Evolutionary conservation across 2,329 filamentous ascomycete species (phyloP).

Genomic region (Verticillium klebahnii): DNA sequence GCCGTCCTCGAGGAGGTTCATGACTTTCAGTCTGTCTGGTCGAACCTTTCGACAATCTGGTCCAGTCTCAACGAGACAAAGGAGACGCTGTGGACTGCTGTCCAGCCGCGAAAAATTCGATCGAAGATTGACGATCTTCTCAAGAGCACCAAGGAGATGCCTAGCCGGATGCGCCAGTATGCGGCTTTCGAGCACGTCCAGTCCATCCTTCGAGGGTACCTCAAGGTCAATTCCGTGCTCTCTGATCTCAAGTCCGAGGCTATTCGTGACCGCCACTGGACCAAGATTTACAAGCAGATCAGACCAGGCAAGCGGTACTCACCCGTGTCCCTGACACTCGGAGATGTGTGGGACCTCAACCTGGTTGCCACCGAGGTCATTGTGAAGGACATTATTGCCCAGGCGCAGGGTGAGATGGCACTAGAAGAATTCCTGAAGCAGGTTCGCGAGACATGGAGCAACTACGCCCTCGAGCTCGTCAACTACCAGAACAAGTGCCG

Average conservation of each 20-base stretch:
- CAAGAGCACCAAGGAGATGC: conserved; percentile 99
- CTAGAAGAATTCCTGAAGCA: conserved; percentile 96
- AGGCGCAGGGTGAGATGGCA: conserved; percentile 97
- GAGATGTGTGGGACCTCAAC: conserved; percentile 97
- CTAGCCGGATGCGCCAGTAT: conserved; percentile 97
- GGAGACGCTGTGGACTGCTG: conserved; percentile 89
- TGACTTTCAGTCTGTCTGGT: conserved; percentile 99
- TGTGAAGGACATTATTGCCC: conserved; percentile 88
- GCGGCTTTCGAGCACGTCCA: conserved; percentile 99
- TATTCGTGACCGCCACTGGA: conserved; percentile 94
- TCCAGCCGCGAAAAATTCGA: conserved; percentile 90
- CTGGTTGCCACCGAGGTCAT: conserved; percentile 80
- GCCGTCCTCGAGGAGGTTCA: conserved; percentile 91
- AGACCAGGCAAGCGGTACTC: conserved; percentile 93
- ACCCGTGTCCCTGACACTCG: conserved; percentile 89
- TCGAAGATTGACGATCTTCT: conserved; percentile 85
- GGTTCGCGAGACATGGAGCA: conserved; percentile 95
- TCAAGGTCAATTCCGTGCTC: conserved; percentile 87
- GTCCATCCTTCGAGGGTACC: conserved; percentile 76
- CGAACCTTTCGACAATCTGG: conserved; percentile 93
- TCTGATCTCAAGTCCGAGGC: conserved; percentile 94
- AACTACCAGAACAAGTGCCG: conserved; percentile 98
- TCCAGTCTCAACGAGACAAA: conserved; percentile 89
- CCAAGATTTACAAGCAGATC: conserved; percentile 94
- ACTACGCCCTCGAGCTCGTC: conserved; percentile 89